Percentiles rank a stretch among this genome's conserved stretches.
phyloP scores from a whole-genome alignment of 2,329 filamentous ascomycete species.

The Pseudogymnoascus sp. region DNA sequence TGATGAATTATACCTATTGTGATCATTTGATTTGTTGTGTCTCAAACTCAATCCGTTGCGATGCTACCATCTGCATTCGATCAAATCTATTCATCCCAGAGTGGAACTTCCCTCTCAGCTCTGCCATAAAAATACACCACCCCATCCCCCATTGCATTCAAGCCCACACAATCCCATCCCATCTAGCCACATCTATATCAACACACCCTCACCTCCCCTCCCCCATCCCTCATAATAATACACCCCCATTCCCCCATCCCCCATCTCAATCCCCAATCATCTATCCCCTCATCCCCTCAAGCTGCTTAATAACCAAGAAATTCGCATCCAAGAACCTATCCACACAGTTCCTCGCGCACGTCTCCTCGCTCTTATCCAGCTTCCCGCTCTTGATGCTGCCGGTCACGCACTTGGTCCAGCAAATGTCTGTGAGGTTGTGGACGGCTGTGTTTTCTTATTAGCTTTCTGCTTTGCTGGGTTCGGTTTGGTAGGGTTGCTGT shows the following conservation, averaged over 20 bases:
- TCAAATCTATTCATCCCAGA: neutral
- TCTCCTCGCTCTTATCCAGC: slow-evolving; percentile 70
- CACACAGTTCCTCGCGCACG: slow-evolving; percentile 85
- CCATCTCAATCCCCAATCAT: neutral
- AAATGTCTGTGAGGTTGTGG: slow-evolving; percentile 63
- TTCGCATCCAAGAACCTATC: slow-evolving; percentile 89
- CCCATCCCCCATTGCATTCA: neutral
- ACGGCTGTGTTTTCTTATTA: slow-evolving; percentile 52
- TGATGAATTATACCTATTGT: neutral
- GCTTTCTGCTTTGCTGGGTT: neutral
- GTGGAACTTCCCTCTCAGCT: neutral
- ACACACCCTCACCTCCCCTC: no score
- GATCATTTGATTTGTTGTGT: neutral
- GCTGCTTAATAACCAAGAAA: slow-evolving; percentile 71
- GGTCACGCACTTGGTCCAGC: slow-evolving; percentile 91
- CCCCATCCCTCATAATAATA: neutral
- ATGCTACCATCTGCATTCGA: neutral
- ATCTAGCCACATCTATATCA: neutral
- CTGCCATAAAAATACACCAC: slow-evolving; percentile 9
- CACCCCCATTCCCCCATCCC: neutral
- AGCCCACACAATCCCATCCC: neutral
- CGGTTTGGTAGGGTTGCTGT: no score
- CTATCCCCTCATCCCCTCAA: slow-evolving; percentile 52
- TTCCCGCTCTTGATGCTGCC: slow-evolving; percentile 60
- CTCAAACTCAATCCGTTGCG: no score